Percentiles rank a stretch among this genome's conserved stretches.
Conservation (phyloP, 768 basidiomycete genomes). For the Lactarius hengduanensis region DNA sequence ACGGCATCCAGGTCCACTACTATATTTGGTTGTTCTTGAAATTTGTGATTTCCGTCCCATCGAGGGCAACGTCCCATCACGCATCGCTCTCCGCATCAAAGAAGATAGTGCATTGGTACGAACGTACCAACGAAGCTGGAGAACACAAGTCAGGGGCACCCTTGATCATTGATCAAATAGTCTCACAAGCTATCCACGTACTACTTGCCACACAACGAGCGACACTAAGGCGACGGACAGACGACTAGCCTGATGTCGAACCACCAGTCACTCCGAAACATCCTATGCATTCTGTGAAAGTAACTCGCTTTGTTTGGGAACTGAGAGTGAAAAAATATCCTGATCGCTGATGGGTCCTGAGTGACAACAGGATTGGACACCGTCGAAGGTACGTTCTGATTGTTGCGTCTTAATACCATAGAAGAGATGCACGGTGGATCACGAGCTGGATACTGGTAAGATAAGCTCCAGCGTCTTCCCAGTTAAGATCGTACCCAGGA, state of each 20-base stretch:
- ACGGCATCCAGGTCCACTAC: slow-evolving; percentile 60
- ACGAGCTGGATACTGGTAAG: too few species aligned
- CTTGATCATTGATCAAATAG: slow-evolving; percentile 18
- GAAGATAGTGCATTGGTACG: slow-evolving; percentile 44
- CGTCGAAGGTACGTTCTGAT: slow-evolving; percentile 54
- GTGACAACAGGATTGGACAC: slow-evolving; percentile 76
- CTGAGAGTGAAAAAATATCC: too few species aligned
- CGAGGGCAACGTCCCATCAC: slow-evolving; percentile 73
- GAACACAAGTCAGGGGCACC: slow-evolving; percentile 26
- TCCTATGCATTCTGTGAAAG: slow-evolving; percentile 37
- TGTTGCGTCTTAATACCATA: slow-evolving; percentile 38
- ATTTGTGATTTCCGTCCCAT: slow-evolving; percentile 59
- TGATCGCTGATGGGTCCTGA: slow-evolving; percentile 46
- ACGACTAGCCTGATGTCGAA: slow-evolving; percentile 43
- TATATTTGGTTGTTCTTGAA: slow-evolving; percentile 61
- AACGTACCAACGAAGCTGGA: slow-evolving; percentile 44
- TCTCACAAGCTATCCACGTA: slow-evolving; percentile 54
- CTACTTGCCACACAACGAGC: slow-evolving; percentile 38
- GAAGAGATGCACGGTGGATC: too few species aligned
- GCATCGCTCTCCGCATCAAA: slow-evolving; percentile 55
- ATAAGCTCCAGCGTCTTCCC: too few species aligned
- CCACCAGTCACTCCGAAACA: slow-evolving; percentile 76
- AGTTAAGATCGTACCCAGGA: too few species aligned
- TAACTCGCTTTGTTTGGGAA: too few species aligned
- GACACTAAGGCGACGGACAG: background rate